Evolutionary conservation across 1,284 basidiomycete species (phyloP).

Genomic region (Tilletia setariae): DNA sequence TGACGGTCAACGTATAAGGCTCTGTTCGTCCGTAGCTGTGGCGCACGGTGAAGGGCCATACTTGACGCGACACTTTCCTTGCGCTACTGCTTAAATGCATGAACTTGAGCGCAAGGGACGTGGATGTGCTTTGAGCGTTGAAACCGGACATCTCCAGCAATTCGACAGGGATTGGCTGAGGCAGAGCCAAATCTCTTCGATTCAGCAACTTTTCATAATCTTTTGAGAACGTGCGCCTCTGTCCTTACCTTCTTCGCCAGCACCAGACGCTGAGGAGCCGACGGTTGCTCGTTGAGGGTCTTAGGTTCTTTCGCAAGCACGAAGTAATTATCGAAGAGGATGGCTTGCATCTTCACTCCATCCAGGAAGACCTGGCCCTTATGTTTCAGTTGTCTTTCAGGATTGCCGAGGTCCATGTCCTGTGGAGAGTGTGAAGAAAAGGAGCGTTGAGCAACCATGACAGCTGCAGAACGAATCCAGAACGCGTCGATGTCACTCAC

Average conservation of each 20-base stretch:
- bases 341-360: conserved; percentile 48
- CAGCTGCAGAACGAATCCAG: too few species aligned
- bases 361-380: conserved; percentile 46
- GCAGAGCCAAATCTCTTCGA: too few species aligned
- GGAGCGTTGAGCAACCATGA: background rate
- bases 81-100: conserved; percentile 34
- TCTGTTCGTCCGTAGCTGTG: conserved; percentile 42
- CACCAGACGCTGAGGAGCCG: conserved; percentile 28
- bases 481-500: too few species aligned
- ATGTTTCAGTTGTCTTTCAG: conserved; percentile 45
- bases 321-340: conserved; percentile 51
- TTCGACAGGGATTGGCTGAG: conserved; percentile 44
- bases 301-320: conserved; percentile 46
- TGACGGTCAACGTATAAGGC: conserved; percentile 70
- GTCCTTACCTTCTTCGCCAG: conserved; percentile 37
- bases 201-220: too few species aligned
- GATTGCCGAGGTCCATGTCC: conserved; percentile 45
- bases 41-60: conserved; percentile 48
- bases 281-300: conserved; percentile 23
- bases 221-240: background rate
- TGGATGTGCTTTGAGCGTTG: conserved; percentile 38
- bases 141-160: conserved; percentile 47
- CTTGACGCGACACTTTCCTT: conserved; percentile 39
- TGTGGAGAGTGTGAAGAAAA: background rate
- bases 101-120: conserved; percentile 43